These are phyloP conservation scores for Populus davidiana DNA, from an alignment of 345 rosid species.

Conservation along the genomic window DNA sequence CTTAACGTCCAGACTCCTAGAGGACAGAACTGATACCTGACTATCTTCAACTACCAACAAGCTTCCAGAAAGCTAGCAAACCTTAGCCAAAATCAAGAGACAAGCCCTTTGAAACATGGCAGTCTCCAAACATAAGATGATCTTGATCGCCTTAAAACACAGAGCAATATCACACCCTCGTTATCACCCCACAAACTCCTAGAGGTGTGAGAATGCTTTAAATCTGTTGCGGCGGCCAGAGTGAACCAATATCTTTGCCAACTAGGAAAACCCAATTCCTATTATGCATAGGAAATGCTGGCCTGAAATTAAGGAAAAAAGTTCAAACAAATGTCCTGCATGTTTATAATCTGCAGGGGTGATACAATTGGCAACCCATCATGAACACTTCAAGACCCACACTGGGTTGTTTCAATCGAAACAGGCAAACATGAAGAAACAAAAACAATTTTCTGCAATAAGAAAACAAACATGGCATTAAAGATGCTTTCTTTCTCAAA, in stretches of 20 bases:
- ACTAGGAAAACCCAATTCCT: slow-evolving; percentile 44
- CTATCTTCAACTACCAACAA: slow-evolving; percentile 22
- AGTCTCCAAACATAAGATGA: slow-evolving; percentile 88
- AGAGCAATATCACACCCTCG: slow-evolving; percentile 45
- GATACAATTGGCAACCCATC: background rate
- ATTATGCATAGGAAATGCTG: slow-evolving; percentile 29
- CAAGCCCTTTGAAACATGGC: slow-evolving; percentile 82
- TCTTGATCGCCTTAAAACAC: slow-evolving; percentile 65
- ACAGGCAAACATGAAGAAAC: no score
- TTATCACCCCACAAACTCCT: slow-evolving; percentile 86
- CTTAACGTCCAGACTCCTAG: slow-evolving; percentile 26
- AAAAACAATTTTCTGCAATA: background rate
- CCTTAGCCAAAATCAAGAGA: slow-evolving; percentile 97
- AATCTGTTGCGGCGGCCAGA: slow-evolving; percentile 90
- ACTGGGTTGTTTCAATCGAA: background rate
- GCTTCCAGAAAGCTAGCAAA: slow-evolving; percentile 25
- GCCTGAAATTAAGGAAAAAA: slow-evolving; percentile 34
- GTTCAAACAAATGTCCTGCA: background rate
- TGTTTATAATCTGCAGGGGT: background rate
- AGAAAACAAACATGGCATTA: background rate
- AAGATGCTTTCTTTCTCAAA: background rate
- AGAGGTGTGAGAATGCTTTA: slow-evolving; percentile 85
- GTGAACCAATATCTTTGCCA: slow-evolving; percentile 44
- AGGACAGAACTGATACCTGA: slow-evolving; percentile 20
- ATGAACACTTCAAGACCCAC: no score